Evolutionary conservation across 2,329 filamentous ascomycete genomes (phyloP).

Genomic region (Fusarium goolgardi): DNA sequence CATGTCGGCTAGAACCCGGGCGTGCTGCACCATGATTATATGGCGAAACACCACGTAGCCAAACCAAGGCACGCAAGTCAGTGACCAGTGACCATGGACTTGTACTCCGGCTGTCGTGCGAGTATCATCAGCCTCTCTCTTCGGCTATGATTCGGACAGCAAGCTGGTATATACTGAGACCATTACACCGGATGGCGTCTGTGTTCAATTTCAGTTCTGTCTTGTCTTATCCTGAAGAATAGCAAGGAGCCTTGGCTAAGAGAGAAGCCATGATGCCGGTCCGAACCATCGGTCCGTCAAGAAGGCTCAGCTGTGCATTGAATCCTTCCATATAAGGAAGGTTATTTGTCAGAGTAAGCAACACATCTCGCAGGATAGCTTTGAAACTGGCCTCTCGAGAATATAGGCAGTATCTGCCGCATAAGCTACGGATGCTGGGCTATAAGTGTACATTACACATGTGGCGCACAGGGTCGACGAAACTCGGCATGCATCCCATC

Average conservation of each 20-base stretch:
- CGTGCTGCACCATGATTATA: slow-evolving; percentile 29
- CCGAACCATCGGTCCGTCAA: background rate
- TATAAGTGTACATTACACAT: slow-evolving; percentile 36
- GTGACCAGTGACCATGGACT: slow-evolving; percentile 28
- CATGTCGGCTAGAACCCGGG: slow-evolving; percentile 18
- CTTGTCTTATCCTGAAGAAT: slow-evolving; percentile 18
- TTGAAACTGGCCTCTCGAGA: background rate
- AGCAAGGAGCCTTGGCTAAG: background rate
- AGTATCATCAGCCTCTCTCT: slow-evolving; percentile 37
- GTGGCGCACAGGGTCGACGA: slow-evolving; percentile 34
- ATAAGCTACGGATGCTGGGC: background rate
- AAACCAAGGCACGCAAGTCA: slow-evolving; percentile 19
- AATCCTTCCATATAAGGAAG: slow-evolving; percentile 4
- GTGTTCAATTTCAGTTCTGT: slow-evolving; percentile 33
- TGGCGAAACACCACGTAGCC: slow-evolving; percentile 24
- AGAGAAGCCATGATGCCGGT: background rate
- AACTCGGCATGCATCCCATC: slow-evolving; percentile 26
- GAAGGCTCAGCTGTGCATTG: slow-evolving; percentile 11
- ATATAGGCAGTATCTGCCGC: slow-evolving; percentile 13
- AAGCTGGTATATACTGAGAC: slow-evolving; percentile 40
- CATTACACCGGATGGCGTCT: slow-evolving; percentile 39
- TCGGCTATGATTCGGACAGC: slow-evolving; percentile 40
- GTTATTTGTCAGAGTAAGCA: slow-evolving; percentile 6
- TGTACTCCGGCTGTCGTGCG: slow-evolving; percentile 38
- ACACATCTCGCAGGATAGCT: background rate